Conservation (phyloP, 2,329 filamentous ascomycete species). For the Septoria petroselini region DNA sequence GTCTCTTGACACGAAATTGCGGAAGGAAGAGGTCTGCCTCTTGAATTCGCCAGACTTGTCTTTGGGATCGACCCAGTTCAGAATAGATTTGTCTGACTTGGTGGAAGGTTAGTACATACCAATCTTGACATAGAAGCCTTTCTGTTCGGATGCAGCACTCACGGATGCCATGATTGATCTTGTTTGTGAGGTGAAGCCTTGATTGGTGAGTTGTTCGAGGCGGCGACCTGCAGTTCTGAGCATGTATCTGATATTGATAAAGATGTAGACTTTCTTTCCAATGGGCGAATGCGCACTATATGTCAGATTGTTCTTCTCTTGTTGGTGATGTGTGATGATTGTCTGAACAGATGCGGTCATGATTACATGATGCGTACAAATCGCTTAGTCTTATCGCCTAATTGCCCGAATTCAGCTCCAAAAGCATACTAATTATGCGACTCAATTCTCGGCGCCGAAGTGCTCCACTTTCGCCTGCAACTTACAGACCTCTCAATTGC, state of each 20-base stretch:
- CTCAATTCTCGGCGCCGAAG: slow-evolving; percentile 2
- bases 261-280: not conserved
- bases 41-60: slow-evolving; percentile 91
- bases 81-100: slow-evolving; percentile 52
- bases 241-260: slow-evolving; percentile 6
- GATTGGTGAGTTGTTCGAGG: slow-evolving; percentile 5
- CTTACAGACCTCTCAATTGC: slow-evolving; percentile 37
- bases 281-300: not conserved
- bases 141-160: slow-evolving; percentile 10
- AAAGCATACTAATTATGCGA: slow-evolving; percentile 1
- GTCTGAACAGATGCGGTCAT: slow-evolving; percentile 10
- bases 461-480: not conserved
- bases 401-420: not conserved
- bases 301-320: too few relatives aligned
- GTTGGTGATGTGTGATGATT: too few relatives aligned
- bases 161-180: slow-evolving; percentile 24
- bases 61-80: slow-evolving; percentile 75
- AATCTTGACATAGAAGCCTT: not conserved
- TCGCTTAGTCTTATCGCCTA: slow-evolving; percentile 1
- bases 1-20: slow-evolving; percentile 72
- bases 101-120: slow-evolving; percentile 12
- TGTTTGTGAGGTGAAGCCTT: not conserved
- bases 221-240: slow-evolving; percentile 8
- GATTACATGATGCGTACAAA: slow-evolving; percentile 15
- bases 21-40: slow-evolving; percentile 77